Conservation (phyloP, 495 filamentous ascomycete species). For the Penicillium ucsense region DNA sequence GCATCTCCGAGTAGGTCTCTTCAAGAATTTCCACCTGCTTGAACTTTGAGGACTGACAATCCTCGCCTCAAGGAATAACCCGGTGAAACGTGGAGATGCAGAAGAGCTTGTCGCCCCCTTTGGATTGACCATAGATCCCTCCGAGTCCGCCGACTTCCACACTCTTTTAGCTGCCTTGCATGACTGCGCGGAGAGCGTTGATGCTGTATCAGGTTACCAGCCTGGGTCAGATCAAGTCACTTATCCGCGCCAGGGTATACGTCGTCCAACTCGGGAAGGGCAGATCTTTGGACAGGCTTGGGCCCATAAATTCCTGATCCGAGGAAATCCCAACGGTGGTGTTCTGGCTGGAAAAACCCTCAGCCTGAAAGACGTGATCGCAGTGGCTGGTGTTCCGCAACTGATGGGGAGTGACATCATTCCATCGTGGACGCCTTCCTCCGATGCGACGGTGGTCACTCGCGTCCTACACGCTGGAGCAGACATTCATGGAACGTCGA, state of each 20-base stretch:
- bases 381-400: slow-evolving; percentile 30
- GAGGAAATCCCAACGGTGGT: slow-evolving; percentile 33
- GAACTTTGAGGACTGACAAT: too few species aligned
- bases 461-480: slow-evolving; percentile 37
- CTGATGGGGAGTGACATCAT: slow-evolving; percentile 27
- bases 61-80: slow-evolving; percentile 11
- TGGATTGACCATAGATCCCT: slow-evolving; percentile 20
- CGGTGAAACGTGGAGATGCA: slow-evolving; percentile 20
- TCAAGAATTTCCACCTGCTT: too few species aligned
- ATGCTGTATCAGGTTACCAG: slow-evolving; percentile 24
- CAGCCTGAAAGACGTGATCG: slow-evolving; percentile 45
- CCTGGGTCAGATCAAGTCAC: slow-evolving; percentile 14
- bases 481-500: slow-evolving; percentile 31
- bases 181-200: slow-evolving; percentile 22
- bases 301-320: slow-evolving; percentile 23
- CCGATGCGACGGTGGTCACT: slow-evolving; percentile 38
- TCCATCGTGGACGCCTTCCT: slow-evolving; percentile 29
- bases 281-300: slow-evolving; percentile 25
- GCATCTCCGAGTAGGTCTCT: slow-evolving; percentile 20
- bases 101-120: slow-evolving; percentile 14
- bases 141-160: slow-evolving; percentile 20
- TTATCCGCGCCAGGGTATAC: slow-evolving; percentile 23
- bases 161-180: slow-evolving; percentile 25
- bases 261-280: slow-evolving; percentile 16
- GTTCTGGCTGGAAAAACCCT: slow-evolving; percentile 75